Evolutionary conservation across 441 rosid genomes (phyloP).

Genomic region (Arabidopsis lyrata): DNA sequence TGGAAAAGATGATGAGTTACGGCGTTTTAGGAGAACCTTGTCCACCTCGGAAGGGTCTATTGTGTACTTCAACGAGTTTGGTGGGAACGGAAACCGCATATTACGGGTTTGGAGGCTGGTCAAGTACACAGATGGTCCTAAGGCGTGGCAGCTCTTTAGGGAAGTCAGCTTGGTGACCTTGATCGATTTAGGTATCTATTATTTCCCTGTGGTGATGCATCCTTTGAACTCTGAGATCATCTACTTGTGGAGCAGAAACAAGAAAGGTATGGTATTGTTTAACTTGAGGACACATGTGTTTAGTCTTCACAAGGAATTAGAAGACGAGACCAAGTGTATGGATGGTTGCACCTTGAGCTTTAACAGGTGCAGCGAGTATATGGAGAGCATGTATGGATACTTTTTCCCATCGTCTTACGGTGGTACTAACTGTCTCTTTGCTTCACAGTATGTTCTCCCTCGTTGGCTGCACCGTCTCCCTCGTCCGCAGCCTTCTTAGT

Average conservation of each 20-base stretch:
- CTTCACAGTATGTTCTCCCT: slow-evolving; percentile 38
- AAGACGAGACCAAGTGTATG: neutral
- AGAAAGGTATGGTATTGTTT: neutral
- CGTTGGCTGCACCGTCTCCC: slow-evolving; percentile 37
- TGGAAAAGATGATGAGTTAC: neutral
- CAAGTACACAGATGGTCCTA: slow-evolving; percentile 8
- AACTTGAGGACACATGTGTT: slow-evolving; percentile 32
- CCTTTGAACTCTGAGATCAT: slow-evolving; percentile 33
- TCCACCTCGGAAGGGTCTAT: slow-evolving; percentile 12
- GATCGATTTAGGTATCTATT: neutral
- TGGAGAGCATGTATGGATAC: neutral
- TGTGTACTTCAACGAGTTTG: slow-evolving; percentile 30
- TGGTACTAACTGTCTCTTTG: neutral
- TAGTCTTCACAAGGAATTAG: neutral
- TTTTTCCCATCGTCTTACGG: neutral
- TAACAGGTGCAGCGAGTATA: neutral
- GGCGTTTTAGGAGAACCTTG: neutral
- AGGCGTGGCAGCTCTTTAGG: slow-evolving; percentile 28
- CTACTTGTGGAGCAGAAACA: slow-evolving; percentile 29
- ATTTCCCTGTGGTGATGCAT: slow-evolving; percentile 38
- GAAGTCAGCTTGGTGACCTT: neutral
- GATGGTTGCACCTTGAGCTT: slow-evolving; percentile 34
- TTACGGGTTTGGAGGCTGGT: slow-evolving; percentile 39
- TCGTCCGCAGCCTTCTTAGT: slow-evolving; percentile 21
- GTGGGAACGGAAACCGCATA: neutral